Base-by-base conservation (phyloP, 306 rosid species). In the Cercis canadensis region DNA sequence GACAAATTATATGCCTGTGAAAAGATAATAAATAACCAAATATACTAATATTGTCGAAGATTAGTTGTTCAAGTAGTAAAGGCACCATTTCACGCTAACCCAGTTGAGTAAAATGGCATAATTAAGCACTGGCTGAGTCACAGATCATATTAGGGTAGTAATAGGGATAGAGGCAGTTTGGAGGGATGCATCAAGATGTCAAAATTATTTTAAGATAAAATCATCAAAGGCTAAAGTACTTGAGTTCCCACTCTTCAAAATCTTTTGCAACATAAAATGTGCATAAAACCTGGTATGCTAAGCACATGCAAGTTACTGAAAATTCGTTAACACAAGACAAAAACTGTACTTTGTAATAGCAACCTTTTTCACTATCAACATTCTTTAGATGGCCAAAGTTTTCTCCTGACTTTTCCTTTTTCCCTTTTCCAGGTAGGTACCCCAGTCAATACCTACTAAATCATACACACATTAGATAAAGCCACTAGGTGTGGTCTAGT, bases 1-100 rank as follows among this genome's bases (percentile, higher is more conserved):
- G 97, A 90, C 81, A 94, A 74, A 71, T 87, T 76, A 74, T 89
- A 85, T 72, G 98, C 98, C 98, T 91, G 87, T 81, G 76, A 58
- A 70, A 41, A 78, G 15, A 77, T 57, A 18, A 39, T 80, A 65
- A 65, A 73, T 15, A 50, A 46, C 44, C 55, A 34, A 40, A 74
- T 43, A 41, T 43, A 40, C 12, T n/a, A 75, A 69, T 36, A 37
- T 63, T 62, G 57, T 18, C 6, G 18, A 75, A 67, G 6, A 66
- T 55, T 72, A 37, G 54, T 54, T 29, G 11, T 53, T 34, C 47
- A 63, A 52, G 61, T 55, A 12, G 70, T 16, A 31, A 43, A 76
- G 45, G 72, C 51, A 61, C 44, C 51, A 51, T 15, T 43, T 43
- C 57, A 43, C 14, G 72, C 56, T 29, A 51, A 13, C 14, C 18